phyloP scores from a whole-genome alignment of 495 filamentous ascomycete genomes.

The Achaetomiella virescens region DNA sequence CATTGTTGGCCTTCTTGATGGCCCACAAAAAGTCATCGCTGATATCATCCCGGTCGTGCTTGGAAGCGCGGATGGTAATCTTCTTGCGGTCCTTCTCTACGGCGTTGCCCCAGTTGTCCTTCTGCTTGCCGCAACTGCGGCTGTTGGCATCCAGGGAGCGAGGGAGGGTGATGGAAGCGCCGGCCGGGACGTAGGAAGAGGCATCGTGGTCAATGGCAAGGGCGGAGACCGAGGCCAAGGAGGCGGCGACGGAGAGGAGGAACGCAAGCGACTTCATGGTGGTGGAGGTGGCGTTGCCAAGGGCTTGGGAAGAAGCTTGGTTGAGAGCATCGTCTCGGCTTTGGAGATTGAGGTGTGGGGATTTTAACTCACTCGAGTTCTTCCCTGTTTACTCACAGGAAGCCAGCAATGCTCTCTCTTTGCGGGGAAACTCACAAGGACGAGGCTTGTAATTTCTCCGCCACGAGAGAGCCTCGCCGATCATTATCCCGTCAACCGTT shows the following conservation, averaged over 20 bases:
- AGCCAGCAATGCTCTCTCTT: neutral
- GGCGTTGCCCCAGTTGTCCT: constrained; percentile 2
- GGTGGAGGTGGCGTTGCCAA: neutral
- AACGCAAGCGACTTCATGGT: constrained; percentile 1
- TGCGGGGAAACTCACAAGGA: neutral
- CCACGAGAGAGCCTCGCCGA: neutral
- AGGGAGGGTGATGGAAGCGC: neutral
- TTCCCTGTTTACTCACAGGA: no score
- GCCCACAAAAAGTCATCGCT: constrained; percentile 47
- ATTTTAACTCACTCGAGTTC: neutral
- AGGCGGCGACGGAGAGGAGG: constrained; percentile 1
- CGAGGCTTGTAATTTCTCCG: neutral
- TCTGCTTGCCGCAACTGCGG: neutral
- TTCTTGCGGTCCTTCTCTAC: constrained; percentile 30
- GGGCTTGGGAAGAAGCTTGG: neutral
- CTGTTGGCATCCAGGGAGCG: neutral
- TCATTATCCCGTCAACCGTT: neutral
- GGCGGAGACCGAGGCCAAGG: neutral
- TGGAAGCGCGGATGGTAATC: constrained; percentile 46
- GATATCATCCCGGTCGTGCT: constrained; percentile 48
- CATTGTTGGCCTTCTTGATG: constrained; percentile 48
- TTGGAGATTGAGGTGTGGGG: neutral
- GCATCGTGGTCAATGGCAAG: neutral
- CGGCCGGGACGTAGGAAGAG: neutral
- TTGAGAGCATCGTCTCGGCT: neutral